Conservation (phyloP, 495 filamentous ascomycete genomes). For the Recurvomyces mirabilis region DNA sequence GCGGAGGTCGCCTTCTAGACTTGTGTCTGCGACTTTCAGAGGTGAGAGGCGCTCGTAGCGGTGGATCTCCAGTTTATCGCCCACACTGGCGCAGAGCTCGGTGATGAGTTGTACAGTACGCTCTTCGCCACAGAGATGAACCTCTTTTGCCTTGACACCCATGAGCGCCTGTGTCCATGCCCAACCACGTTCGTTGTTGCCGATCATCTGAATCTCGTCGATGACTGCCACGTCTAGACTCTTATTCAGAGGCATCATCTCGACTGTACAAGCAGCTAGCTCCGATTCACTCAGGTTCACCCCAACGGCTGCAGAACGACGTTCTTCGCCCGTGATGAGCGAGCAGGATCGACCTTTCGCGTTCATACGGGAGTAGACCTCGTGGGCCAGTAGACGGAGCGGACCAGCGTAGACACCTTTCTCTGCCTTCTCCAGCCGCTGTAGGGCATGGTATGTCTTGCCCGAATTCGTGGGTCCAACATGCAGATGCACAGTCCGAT, state of each 20-base stretch:
- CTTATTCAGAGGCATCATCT: slow-evolving; percentile 73
- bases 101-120: slow-evolving; percentile 68
- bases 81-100: slow-evolving; percentile 65
- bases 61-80: slow-evolving; percentile 72
- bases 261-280: slow-evolving; percentile 83
- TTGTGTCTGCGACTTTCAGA: slow-evolving; percentile 50
- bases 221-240: slow-evolving; percentile 83
- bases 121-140: slow-evolving; percentile 90
- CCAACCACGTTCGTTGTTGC: slow-evolving; percentile 69
- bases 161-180: slow-evolving; percentile 93
- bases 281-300: slow-evolving; percentile 8
- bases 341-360: slow-evolving; percentile 62
- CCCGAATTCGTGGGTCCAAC: slow-evolving; percentile 97
- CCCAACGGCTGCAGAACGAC: slow-evolving; percentile 42
- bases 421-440: slow-evolving; percentile 65
- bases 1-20: slow-evolving; percentile 48
- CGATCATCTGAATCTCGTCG: slow-evolving; percentile 98
- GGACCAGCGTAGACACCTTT: slow-evolving; percentile 86
- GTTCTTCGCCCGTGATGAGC: slow-evolving; percentile 86
- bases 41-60: slow-evolving; percentile 73
- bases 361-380: slow-evolving; percentile 74
- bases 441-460: slow-evolving; percentile 90
- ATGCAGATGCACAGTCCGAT: slow-evolving; percentile 80
- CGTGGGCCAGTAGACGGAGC: slow-evolving; percentile 80
- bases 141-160: slow-evolving; percentile 70